Evolutionary conservation across 23 red algal species (phyloP), one percentile per base, ranked within the genome.

Genomic region (Porphyridium purpureum): DNA sequence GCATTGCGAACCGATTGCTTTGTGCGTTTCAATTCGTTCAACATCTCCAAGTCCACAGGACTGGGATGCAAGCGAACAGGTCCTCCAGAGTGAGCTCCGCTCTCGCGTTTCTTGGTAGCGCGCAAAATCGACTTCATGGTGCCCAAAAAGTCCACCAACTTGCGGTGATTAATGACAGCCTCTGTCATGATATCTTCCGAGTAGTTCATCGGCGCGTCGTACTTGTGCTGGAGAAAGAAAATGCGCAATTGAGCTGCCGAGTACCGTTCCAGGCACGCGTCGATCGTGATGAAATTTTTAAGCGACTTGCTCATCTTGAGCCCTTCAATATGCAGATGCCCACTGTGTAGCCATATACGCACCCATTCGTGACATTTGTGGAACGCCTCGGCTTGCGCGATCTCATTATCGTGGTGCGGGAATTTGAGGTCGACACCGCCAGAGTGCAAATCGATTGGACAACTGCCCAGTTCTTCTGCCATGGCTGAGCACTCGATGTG

Each of bases 281-380:
- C 55, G 58, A 95, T 95, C 31, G 79, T 85, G 33, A 84, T 95
- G 48, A 95, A 95, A 58, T 95, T 95, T 32, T 95, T 95, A 23
- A 95, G 66, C 49, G 88, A 95, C 52, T 95, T 95, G 65, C 75
- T 82, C 88, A 95, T 95, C 35, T 95, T 95, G n/a, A 85, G 65
- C 3, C 88, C 88, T 11, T 95, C 88, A 54, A 95, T 95, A 36
- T 95, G 78, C 36, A 95, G 50, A 64, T 95, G 88, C 2, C 88
- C 88, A 24, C 78, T 65, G 50, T 95, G 88, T 11, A 95, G 40
- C 35, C 84, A 95, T 42, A 80, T 85, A 55, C 76, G 67, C 38
- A 69, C 78, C 88, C 88, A 95, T 21, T 75, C 57, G 41, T 73
- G 63, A 7, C 41, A 69, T 50, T 76, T 32, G 34, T 77, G 74